Evolutionary conservation across 192 early-diverging fungal genomes (phyloP).

Genomic region (Rhizoclosmatium sp.): DNA sequence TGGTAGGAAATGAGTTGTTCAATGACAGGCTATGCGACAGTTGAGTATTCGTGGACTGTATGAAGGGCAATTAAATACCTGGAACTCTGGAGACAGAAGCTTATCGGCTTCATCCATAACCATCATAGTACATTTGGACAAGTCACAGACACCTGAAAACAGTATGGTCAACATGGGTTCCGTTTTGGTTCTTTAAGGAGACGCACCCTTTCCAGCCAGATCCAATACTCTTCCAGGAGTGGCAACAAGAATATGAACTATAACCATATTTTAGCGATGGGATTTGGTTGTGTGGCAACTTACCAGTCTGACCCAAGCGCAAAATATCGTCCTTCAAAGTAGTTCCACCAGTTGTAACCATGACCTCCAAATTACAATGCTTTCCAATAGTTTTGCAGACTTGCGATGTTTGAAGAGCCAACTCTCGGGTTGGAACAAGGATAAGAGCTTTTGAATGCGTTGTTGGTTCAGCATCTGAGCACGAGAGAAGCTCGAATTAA

Average conservation of each 20-base stretch:
- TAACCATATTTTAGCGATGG: neutral
- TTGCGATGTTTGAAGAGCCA: constrained; percentile 99
- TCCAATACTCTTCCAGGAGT: constrained; percentile 98
- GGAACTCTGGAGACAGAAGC: constrained; percentile 97
- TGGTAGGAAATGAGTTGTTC: constrained; percentile 95
- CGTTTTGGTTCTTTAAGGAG: neutral
- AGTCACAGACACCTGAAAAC: constrained; percentile 78
- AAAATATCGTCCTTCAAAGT: constrained; percentile 98
- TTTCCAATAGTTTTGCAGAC: constrained; percentile 98
- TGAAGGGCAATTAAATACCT: constrained; percentile 35
- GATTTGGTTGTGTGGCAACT: neutral
- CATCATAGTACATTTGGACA: constrained; percentile 87
- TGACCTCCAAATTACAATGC: constrained; percentile 90
- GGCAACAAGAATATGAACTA: constrained; percentile 95
- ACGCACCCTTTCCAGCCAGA: constrained; percentile 81
- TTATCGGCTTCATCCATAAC: constrained; percentile 99
- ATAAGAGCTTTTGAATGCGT: constrained; percentile 70
- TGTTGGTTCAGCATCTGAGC: neutral
- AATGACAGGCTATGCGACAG: constrained; percentile 76
- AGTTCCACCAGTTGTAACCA: constrained; percentile 99
- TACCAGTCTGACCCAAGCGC: constrained; percentile 83
- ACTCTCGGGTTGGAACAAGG: constrained; percentile 95
- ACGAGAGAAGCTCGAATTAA: constrained; percentile 1
- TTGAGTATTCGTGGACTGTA: constrained; percentile 43
- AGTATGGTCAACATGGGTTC: neutral